These are phyloP conservation scores for Amanita muscaria DNA, from an alignment of 768 basidiomycete genomes.

Conservation along the genomic window DNA sequence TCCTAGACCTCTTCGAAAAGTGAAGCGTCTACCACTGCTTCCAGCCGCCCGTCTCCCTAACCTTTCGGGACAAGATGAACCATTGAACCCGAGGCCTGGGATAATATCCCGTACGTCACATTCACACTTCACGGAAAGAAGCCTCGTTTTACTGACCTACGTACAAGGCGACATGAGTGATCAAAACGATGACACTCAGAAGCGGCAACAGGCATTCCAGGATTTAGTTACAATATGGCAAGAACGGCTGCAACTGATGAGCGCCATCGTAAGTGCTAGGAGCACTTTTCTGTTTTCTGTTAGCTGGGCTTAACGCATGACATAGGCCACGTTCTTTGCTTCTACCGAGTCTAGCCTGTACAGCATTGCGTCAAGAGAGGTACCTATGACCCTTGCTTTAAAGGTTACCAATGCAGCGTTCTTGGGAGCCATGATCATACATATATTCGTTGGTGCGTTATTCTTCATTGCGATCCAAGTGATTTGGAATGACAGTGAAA, in stretches of 20 bases:
- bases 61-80: background rate
- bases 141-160: background rate
- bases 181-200: background rate
- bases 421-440: slow-evolving; percentile 4
- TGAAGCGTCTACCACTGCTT: background rate
- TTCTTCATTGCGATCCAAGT: background rate
- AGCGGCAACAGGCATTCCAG: slow-evolving; percentile 1
- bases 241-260: slow-evolving; percentile 3
- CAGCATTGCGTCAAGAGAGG: background rate
- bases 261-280: background rate
- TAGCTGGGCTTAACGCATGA: background rate
- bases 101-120: too few species aligned
- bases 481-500: background rate
- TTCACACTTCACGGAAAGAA: too few species aligned
- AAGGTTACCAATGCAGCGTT: slow-evolving; percentile 3
- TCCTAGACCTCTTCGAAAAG: slow-evolving; percentile 1
- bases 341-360: slow-evolving; percentile 3
- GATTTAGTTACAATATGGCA: slow-evolving; percentile 4
- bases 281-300: background rate
- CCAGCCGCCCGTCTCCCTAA: background rate
- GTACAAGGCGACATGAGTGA: background rate
- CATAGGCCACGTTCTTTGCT: slow-evolving; percentile 5
- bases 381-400: background rate
- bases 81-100: background rate
- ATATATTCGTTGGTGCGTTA: slow-evolving; percentile 2